These are phyloP conservation scores for Hypoxylon rickii DNA, from an alignment of 495 filamentous ascomycete species.

Conservation along the genomic window DNA sequence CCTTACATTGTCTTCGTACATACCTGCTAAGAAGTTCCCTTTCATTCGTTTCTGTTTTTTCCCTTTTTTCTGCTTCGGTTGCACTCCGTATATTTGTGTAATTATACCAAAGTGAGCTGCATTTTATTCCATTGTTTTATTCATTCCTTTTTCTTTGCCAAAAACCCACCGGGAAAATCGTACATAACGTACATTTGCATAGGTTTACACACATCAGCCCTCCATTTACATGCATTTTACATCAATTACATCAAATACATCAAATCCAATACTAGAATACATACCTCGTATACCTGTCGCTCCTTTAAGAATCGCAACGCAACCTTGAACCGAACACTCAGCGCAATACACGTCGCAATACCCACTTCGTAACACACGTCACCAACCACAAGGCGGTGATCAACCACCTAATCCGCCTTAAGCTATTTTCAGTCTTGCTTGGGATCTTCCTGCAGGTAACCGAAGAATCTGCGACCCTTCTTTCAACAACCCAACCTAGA, in stretches of 20 bases:
- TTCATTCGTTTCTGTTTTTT: conserved; percentile 28
- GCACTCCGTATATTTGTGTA: conserved; percentile 5
- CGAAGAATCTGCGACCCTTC: conserved; percentile 25
- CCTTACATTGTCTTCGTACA: not conserved
- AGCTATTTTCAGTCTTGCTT: conserved; percentile 1
- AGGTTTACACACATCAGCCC: no score
- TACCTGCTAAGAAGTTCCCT: not conserved
- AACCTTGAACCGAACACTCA: conserved; percentile 4
- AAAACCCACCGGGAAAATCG: no score
- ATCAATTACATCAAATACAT: not conserved
- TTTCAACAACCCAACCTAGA: conserved; percentile 17
- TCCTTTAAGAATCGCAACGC: conserved; percentile 16
- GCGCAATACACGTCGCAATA: conserved; percentile 29
- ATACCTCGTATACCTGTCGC: conserved; percentile 20
- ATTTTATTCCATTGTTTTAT: conserved; percentile 6
- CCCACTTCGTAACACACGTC: conserved; percentile 24
- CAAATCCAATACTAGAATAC: not conserved
- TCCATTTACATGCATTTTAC: no score
- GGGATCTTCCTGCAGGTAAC: conserved; percentile 22
- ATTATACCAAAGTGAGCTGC: not conserved
- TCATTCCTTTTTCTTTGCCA: not conserved
- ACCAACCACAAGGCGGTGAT: conserved; percentile 17
- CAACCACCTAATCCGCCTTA: conserved; percentile 13
- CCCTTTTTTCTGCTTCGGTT: conserved; percentile 13
- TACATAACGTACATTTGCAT: no score